Conservation (phyloP, 2,329 filamentous ascomycete genomes). For the Emergomyces pasteurianus region DNA sequence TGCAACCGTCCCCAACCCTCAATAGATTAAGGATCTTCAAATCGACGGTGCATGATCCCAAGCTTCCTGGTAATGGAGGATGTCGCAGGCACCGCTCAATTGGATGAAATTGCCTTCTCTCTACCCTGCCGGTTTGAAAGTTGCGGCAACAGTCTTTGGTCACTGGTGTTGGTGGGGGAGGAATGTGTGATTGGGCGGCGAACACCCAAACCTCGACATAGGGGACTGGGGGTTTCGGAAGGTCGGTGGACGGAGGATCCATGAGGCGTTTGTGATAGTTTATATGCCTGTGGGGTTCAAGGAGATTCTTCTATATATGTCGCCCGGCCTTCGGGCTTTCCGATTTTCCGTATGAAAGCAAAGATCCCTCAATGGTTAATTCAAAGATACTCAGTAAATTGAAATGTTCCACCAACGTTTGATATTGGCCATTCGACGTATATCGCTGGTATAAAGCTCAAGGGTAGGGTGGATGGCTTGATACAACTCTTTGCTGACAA, state of each 20-base stretch:
- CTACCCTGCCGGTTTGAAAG: slow-evolving; percentile 5
- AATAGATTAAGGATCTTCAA: slow-evolving; percentile 12
- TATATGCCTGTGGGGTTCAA: no score
- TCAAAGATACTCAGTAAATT: no score
- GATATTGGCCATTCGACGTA: no score
- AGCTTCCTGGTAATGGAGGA: slow-evolving; percentile 11
- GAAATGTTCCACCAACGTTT: no score
- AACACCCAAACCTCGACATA: slow-evolving; percentile 14
- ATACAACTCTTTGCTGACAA: no score
- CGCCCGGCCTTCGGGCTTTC: not conserved
- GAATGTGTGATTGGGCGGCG: slow-evolving; percentile 9
- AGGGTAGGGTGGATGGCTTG: no score
- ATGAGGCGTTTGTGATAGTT: not conserved
- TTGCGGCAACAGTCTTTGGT: slow-evolving; percentile 6
- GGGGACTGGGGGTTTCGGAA: slow-evolving; percentile 11
- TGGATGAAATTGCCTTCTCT: slow-evolving; percentile 10
- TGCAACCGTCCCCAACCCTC: slow-evolving; percentile 11
- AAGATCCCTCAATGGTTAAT: no score
- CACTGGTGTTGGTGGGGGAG: slow-evolving; percentile 11
- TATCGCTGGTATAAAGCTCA: no score
- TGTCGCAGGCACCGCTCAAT: slow-evolving; percentile 12
- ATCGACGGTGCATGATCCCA: slow-evolving; percentile 7
- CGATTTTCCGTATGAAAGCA: not conserved
- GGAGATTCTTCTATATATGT: not conserved
- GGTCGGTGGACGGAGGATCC: slow-evolving; percentile 8